Conservation (phyloP, 1,139 yeast genomes). For the Blastobotrys arbuscula region DNA sequence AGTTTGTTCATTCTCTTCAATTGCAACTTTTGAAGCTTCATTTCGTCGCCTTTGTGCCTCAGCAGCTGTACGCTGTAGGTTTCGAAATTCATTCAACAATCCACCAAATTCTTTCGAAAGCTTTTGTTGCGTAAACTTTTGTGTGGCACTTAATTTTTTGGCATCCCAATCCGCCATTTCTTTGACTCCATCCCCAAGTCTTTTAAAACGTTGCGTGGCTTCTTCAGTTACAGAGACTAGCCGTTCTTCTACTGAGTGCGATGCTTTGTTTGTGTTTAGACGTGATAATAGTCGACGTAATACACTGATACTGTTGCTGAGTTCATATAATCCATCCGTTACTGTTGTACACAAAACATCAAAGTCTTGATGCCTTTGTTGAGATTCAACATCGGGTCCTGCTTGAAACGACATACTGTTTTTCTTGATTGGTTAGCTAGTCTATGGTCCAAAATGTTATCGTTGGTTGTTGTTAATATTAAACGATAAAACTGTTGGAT, state of each 20-base stretch:
- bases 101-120: constrained; percentile 41
- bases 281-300: constrained; percentile 16
- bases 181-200: constrained; percentile 21
- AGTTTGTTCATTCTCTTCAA: constrained; percentile 29
- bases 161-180: constrained; percentile 22
- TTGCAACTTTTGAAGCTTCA: constrained; percentile 17
- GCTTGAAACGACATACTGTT: constrained; percentile 11
- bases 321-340: constrained; percentile 22
- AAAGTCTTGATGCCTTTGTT: constrained; percentile 16
- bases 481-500: too few relatives aligned
- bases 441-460: too few relatives aligned
- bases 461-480: too few relatives aligned
- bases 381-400: constrained; percentile 14
- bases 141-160: constrained; percentile 20
- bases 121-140: constrained; percentile 38
- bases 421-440: too few relatives aligned
- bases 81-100: constrained; percentile 38
- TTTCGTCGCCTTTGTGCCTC: constrained; percentile 22
- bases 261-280: constrained; percentile 10
- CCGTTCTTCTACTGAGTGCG: constrained; percentile 17
- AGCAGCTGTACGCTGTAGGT: constrained; percentile 33
- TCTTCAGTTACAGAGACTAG: constrained; percentile 20
- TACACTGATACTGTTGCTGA: constrained; percentile 22
- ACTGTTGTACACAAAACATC: constrained; percentile 19
- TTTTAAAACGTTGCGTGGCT: constrained; percentile 21